Conservation (phyloP, 2,329 filamentous ascomycete species). For the Aspergillus neoniger region DNA sequence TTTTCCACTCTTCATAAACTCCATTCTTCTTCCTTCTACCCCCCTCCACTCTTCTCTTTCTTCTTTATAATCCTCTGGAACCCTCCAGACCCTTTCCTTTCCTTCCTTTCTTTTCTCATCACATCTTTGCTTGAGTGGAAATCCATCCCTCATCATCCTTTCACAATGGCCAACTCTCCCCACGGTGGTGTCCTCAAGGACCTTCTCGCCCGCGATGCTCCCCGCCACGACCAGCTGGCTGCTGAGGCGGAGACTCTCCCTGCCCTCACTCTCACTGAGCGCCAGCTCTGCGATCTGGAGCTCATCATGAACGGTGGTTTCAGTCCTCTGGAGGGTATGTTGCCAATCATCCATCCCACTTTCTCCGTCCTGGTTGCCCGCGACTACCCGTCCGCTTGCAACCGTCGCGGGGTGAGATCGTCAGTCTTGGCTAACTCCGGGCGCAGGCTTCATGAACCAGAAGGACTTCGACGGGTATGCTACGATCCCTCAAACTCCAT, state of each 20-base stretch:
- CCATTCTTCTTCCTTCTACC: conserved; percentile 1
- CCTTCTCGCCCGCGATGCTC: conserved; percentile 88
- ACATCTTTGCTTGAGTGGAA: not conserved
- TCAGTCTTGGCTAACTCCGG: conserved; percentile 15
- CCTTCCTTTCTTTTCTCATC: not conserved
- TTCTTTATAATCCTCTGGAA: conserved; percentile 11
- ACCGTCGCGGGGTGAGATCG: not conserved
- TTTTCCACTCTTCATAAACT: not conserved
- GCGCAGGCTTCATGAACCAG: conserved; percentile 89
- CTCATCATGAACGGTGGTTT: conserved; percentile 97
- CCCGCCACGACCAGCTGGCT: conserved; percentile 74
- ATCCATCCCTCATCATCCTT: conserved; percentile 4
- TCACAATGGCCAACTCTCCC: conserved; percentile 58
- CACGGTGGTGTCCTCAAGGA: conserved; percentile 97
- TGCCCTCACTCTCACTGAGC: conserved; percentile 81
- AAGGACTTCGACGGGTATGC: conserved; percentile 91
- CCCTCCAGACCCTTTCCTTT: conserved; percentile 9
- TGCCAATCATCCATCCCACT: conserved; percentile 8
- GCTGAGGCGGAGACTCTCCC: conserved; percentile 85
- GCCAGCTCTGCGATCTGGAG: conserved; percentile 97
- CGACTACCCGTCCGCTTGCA: not conserved
- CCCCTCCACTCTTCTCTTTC: conserved; percentile 3
- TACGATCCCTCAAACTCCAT: conserved; percentile 4
- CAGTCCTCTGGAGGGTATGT: conserved; percentile 90
- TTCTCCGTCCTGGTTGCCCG: not conserved